Evolutionary conservation across 805 yeast genomes (phyloP), one percentile per base, ranked within the genome.

Genomic region (Saccharomyces mikatae): DNA sequence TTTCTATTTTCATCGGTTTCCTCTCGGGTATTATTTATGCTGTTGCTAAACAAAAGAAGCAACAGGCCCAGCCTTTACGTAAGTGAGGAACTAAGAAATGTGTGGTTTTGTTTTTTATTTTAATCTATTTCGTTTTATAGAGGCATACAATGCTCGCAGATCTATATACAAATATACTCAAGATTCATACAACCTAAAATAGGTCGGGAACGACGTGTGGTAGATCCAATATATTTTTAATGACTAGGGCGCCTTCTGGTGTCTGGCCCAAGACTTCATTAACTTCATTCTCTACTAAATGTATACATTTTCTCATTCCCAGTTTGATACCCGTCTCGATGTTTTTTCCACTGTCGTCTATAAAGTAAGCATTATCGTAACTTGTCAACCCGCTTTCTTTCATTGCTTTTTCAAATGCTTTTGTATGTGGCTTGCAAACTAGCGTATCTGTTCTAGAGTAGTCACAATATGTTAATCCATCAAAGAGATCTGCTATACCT

Each of bases 21-120:
- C 75, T 82, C 58, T 94, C 97, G 57, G 97, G 97, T 70, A 75
- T 91, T 62, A 95, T 89, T 51, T 91, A 90, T 73, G 89, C 96
- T 55, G 85, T 86, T 60, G 96, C 97, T 59, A 91, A 89, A 77
- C 87, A 89, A 77, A 84, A 84, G 77, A 96, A 89, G 76, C 17
- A n/a, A 17, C 29, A 47, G 6, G 24, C 50, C 21, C 26, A 21
- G 22, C 50, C 50, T 14, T 36, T 36, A 36, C 44, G 44, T 17
- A 36, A 36, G 17, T 36, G 24, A 36, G 44, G 8, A 36, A 17
- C 8, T 31, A 31, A 2, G 11, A 17, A 17, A 17, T 1, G 24
- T 8, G 44, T 9, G 24, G 4, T 8, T n/a, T 9, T 3, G 8
- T 36, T 17, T 8, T 17, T 36, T n/a, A 2, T 36, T 36, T 17